Conservation (phyloP, 148 eudicot genomes). For the Amaranthus palmeri region DNA sequence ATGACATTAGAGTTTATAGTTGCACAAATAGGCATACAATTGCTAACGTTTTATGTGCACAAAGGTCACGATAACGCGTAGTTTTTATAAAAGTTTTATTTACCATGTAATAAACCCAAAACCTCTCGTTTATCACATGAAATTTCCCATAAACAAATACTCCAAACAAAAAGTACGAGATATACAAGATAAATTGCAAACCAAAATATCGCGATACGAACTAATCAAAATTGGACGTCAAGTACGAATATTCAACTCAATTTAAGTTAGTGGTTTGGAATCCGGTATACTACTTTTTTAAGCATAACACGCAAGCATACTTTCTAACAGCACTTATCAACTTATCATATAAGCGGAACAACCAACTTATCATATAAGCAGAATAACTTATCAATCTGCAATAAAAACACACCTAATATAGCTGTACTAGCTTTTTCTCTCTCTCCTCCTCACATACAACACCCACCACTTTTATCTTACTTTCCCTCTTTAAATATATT, state of each 20-base stretch:
- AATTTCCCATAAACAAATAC: neutral
- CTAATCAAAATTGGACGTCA: constrained; percentile 33
- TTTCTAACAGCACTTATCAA: constrained; percentile 5
- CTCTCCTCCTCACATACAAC: neutral
- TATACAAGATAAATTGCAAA: neutral
- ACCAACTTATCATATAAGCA: constrained; percentile 44
- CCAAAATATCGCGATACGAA: neutral
- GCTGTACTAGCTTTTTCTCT: constrained; percentile 16
- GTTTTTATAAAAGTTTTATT: no score
- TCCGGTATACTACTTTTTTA: constrained; percentile 42
- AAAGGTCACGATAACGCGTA: no score
- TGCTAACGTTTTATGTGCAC: no score
- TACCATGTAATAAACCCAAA: no score
- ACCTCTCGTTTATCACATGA: no score
- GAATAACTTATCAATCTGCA: constrained; percentile 26
- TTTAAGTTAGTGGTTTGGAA: constrained; percentile 43
- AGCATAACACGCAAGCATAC: constrained; percentile 24
- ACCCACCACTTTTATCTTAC: constrained; percentile 21
- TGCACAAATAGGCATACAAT: no score
- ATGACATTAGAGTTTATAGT: no score
- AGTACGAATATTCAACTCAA: constrained; percentile 46
- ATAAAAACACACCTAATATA: constrained; percentile 55
- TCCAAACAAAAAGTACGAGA: neutral
- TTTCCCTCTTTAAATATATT: constrained; percentile 10
- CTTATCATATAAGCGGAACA: constrained; percentile 44